A percentile compares a stretch with the other conserved stretches of the same genome.
Evolutionary conservation across 1,284 basidiomycete genomes (phyloP).

Genomic region (Trichosporon sp.): DNA sequence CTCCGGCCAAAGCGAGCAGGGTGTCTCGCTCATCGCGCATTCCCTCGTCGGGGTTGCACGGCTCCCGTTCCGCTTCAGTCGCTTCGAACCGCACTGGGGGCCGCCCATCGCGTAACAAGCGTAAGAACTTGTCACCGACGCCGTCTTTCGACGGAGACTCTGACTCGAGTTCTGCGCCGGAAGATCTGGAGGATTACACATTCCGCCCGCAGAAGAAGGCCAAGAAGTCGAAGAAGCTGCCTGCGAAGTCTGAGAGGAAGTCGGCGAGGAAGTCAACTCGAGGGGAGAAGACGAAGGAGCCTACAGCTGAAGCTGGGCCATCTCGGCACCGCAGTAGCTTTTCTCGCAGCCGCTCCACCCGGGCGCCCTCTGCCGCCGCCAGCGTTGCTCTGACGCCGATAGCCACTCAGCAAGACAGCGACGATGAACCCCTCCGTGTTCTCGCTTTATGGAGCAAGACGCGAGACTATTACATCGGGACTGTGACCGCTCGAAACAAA

Average conservation of each 20-base stretch:
- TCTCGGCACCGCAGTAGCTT: background rate
- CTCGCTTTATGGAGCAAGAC: conserved; percentile 15
- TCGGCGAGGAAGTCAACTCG: background rate
- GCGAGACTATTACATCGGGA: conserved; percentile 16
- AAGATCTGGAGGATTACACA: conserved; percentile 25
- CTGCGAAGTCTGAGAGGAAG: background rate
- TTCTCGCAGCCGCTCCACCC: background rate
- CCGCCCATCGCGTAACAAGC: conserved; percentile 13
- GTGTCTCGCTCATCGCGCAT: background rate
- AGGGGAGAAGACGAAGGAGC: background rate
- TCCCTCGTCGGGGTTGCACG: background rate
- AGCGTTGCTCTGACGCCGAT: background rate
- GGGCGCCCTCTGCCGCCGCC: background rate
- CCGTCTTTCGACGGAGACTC: conserved; percentile 8
- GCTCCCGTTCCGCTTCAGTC: background rate
- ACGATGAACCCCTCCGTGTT: conserved; percentile 6
- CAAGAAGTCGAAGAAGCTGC: conserved; percentile 3
- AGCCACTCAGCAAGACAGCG: background rate
- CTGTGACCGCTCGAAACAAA: conserved; percentile 8
- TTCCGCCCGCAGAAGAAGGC: conserved; percentile 19
- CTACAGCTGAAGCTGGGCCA: background rate
- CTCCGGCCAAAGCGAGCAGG: background rate
- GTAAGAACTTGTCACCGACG: conserved; percentile 13
- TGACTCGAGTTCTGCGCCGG: conserved; percentile 22
- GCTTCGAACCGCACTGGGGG: background rate